phyloP scores from a whole-genome alignment of 139 green algal species.

The Coelastrella sp. region DNA sequence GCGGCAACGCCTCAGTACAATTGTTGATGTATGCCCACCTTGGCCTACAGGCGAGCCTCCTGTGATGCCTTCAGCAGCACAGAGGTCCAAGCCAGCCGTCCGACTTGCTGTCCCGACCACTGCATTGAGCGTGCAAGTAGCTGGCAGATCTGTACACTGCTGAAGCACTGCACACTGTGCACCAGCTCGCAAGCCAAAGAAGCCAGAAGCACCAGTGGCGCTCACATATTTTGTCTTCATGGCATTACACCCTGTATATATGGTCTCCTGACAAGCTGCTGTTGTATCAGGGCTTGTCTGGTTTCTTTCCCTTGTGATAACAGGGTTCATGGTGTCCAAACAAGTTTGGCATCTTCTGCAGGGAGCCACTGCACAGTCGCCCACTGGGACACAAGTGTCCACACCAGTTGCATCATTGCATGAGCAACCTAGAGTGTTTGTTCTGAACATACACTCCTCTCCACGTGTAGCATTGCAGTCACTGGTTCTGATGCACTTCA shows the following conservation, averaged over 20 bases:
- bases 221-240: background rate
- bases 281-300: background rate
- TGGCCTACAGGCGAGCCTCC: background rate
- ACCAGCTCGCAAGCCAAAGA: constrained; percentile 9
- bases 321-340: background rate
- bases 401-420: background rate
- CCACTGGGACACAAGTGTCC: background rate
- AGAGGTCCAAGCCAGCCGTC: background rate
- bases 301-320: background rate
- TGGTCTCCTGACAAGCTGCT: background rate
- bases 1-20: too few species aligned
- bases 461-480: background rate
- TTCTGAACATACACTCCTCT: background rate
- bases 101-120: background rate
- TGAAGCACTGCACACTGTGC: background rate
- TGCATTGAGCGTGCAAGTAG: background rate
- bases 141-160: background rate
- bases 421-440: background rate
- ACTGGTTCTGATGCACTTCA: background rate
- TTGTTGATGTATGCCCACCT: background rate
- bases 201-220: background rate
- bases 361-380: background rate
- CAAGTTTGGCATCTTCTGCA: constrained; percentile 14
- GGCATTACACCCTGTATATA: background rate
- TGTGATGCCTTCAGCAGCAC: background rate